Evolutionary conservation across 2,329 filamentous ascomycete genomes (phyloP), one percentile per base, ranked within the genome.

Genomic region (Gaeumannomyces tritici): DNA sequence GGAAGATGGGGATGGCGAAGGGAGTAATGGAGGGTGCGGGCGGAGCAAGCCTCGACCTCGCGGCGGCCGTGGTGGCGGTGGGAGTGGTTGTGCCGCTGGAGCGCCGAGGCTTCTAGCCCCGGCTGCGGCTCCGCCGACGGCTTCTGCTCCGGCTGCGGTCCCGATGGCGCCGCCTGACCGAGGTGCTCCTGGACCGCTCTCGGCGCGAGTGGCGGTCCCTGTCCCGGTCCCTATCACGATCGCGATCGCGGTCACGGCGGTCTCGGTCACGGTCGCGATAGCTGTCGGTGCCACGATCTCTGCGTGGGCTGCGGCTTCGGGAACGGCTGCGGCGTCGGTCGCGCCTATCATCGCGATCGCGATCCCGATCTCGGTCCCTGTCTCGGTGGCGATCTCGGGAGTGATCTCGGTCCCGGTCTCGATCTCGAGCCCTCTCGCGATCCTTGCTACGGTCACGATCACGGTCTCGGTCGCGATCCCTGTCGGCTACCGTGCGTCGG

Each of bases 361-460:
- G 64, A 12, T 75, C 72, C 26, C 67, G 63, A 6, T 42, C 35
- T 26, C 76, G 70, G 42, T 70, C 68, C 11, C 70, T 70, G 24
- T 75, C 72, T 29, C 69, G 62, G n/a, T 69, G 69, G 18, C 74
- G 70, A 56, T 73, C 67, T 31, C 69, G 66, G 24, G 74, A 73
- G 18, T 57, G 31, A 26, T 62, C 66, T 11, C 70, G 69, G 29
- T 75, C 72, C 56, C 69, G 63, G 13, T 69, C 69, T 24, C 73
- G 69, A 58, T 73, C 67, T 29, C 69, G 66, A 31, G 73, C 61
- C 29, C 65, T 60, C 24, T 69, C 69, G n/a, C 66, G 65, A n/a
- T 69, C 68, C 18, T 63, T 35, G 35, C 63, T 61, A 0, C 62
- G 15, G 26, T 61, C 63, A 1, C 67, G 57, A n/a, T 64, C 64